These are phyloP conservation scores for Annona cherimola DNA, from an alignment of 164 flowering plant species.

Conservation along the genomic window DNA sequence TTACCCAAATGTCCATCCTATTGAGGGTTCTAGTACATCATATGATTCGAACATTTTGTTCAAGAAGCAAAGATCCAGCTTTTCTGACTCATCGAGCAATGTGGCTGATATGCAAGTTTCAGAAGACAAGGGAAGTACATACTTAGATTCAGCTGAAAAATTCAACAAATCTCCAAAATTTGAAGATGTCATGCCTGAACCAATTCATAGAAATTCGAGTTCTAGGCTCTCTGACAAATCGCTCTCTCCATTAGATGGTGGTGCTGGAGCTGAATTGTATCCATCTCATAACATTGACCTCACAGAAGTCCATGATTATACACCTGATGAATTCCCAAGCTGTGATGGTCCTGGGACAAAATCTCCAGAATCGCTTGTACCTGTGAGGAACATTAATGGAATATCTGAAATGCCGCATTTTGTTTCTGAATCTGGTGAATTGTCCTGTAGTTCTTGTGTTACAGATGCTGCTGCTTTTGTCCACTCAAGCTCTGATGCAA, in stretches of 20 bases:
- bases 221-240: neutral
- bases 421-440: constrained; percentile 28
- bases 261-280: constrained; percentile 24
- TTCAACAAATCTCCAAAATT: neutral
- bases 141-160: neutral
- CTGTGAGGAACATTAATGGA: constrained; percentile 10
- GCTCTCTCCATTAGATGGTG: constrained; percentile 24
- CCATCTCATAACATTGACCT: constrained; percentile 20
- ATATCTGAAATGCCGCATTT: constrained; percentile 12
- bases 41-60: constrained; percentile 45
- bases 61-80: constrained; percentile 32
- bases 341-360: constrained; percentile 13
- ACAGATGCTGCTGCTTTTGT: constrained; percentile 13
- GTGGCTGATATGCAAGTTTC: constrained; percentile 24
- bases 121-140: neutral
- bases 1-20: constrained; percentile 49
- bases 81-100: constrained; percentile 44
- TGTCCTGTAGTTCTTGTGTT: constrained; percentile 22
- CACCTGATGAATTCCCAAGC: constrained; percentile 17
- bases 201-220: neutral
- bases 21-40: constrained; percentile 46
- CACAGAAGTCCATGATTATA: constrained; percentile 20
- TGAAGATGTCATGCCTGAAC: neutral
- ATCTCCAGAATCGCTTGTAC: constrained; percentile 15
- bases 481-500: constrained; percentile 20